phyloP scores from a whole-genome alignment of 306 rosid species.

The Gillenia trifoliata region DNA sequence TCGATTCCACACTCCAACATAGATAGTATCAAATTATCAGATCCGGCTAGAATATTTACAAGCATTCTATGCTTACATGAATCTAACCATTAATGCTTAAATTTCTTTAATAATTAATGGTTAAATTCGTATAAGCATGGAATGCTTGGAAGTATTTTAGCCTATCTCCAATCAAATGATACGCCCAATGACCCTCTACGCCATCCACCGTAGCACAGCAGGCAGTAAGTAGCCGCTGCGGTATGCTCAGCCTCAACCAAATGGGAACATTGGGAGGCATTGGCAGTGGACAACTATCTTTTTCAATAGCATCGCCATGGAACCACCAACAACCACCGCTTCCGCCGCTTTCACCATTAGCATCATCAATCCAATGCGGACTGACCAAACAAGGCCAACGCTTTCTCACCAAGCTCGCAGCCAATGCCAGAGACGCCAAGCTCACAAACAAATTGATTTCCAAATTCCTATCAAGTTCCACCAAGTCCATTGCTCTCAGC shows the following conservation, averaged over 20 bases:
- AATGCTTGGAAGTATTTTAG: too few species aligned
- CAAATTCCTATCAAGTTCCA: conserved; percentile 41
- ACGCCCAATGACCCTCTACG: not conserved
- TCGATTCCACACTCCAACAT: too few species aligned
- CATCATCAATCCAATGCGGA: conserved; percentile 11
- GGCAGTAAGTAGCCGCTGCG: too few species aligned
- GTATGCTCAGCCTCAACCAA: not conserved
- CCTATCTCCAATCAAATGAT: not conserved
- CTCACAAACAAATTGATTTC: conserved; percentile 40
- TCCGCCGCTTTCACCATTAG: not conserved
- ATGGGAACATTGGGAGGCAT: conserved; percentile 13
- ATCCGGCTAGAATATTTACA: too few species aligned
- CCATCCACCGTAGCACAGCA: not conserved
- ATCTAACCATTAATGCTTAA: too few species aligned
- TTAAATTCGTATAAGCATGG: too few species aligned
- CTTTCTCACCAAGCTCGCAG: conserved; percentile 57
- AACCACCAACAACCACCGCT: not conserved
- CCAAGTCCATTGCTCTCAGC: conserved; percentile 58
- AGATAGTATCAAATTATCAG: too few species aligned
- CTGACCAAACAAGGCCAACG: conserved; percentile 67
- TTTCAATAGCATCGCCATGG: not conserved
- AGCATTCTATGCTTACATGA: too few species aligned
- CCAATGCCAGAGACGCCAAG: conserved; percentile 30
- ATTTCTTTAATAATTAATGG: too few species aligned
- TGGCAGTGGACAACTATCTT: conserved; percentile 5